Base-by-base conservation (phyloP, 257 asterid genomes). In the Penstemon newberryi region DNA sequence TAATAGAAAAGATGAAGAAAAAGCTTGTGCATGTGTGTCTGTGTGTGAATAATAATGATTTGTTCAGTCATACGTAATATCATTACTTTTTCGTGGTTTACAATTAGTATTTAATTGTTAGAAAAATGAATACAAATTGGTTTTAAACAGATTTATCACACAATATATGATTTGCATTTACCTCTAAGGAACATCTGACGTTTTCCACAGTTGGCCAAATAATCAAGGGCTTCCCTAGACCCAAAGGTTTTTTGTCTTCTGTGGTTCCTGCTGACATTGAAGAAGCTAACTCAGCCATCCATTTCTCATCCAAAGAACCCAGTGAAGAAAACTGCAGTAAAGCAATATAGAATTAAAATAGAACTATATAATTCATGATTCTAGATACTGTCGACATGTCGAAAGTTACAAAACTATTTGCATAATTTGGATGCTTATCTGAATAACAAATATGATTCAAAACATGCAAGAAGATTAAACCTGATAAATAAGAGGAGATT, bases 171-270 rank as follows among this genome's bases (percentile, higher is more conserved):
- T 38, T 37, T 60, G 55, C 61, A 63, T 42, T 56, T 81, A 93
- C 99, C 94, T 93, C 99, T 69, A 93, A 73, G 77, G 99, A 93
- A 72, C 87, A 88, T 81, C 95, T 83, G 69, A 90, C 87, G 51
- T 90, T 95, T 77, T 93, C 99, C 75, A 93, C 96, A 11, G 89
- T 84, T 43, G 99, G 99, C 97, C 97, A 93, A 74, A 93, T 65
- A 80, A 93, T 84, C 67, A 75, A 65, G 51, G 95, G 91, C 80
- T 93, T 89, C 70, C 97, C 97, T 19, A 66, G 51, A 65, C 96
- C 97, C 66, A 93, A 84, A 70, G 97, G 92, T 72, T 58, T 90
- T 69, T 84, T 82, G 70, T 88, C 95, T 63, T 88, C 88, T 33
- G 87, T 77, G 74, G 73, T 79, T 67, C 99, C 99, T 0, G 99